Conservation (phyloP, 2,329 filamentous ascomycete genomes). For the Fusarium vanettenii region DNA sequence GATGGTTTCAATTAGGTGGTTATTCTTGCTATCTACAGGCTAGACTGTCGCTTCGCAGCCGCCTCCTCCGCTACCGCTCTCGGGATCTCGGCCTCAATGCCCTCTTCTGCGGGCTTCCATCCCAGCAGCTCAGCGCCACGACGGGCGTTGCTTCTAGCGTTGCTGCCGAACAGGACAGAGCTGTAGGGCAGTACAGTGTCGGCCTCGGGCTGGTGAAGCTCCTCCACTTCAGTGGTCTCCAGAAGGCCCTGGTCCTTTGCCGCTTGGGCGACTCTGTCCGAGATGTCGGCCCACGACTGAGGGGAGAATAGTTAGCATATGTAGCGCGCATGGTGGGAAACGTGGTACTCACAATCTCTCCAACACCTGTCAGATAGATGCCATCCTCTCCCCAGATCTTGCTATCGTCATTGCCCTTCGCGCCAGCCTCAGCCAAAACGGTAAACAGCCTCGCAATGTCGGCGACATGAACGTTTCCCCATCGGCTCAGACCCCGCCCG, state of each 20-base stretch:
- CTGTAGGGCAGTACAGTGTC: slow-evolving; percentile 57
- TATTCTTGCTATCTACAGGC: background rate
- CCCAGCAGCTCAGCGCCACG: slow-evolving; percentile 64
- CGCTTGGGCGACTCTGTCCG: slow-evolving; percentile 40
- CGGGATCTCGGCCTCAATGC: slow-evolving; percentile 57
- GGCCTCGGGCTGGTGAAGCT: slow-evolving; percentile 54
- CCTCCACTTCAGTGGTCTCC: slow-evolving; percentile 39
- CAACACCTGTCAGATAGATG: slow-evolving; percentile 49
- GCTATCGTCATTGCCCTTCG: slow-evolving; percentile 28
- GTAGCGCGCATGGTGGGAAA: no score
- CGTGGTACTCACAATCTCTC: slow-evolving; percentile 41
- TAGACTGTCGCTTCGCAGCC: slow-evolving; percentile 13
- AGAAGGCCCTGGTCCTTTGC: slow-evolving; percentile 44
- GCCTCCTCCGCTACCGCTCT: slow-evolving; percentile 43
- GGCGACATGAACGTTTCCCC: slow-evolving; percentile 51
- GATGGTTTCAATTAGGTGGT: background rate
- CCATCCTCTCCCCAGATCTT: slow-evolving; percentile 53
- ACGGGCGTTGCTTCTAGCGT: slow-evolving; percentile 64
- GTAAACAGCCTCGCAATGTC: slow-evolving; percentile 48
- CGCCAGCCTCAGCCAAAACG: slow-evolving; percentile 46
- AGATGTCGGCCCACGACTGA: slow-evolving; percentile 47
- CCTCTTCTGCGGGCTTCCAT: slow-evolving; percentile 63
- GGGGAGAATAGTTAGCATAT: background rate
- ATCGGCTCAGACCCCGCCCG: slow-evolving; percentile 48
- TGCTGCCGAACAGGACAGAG: slow-evolving; percentile 65